Evolutionary conservation across 2,329 filamentous ascomycete genomes (phyloP), one percentile per base, ranked within the genome.

Genomic region (Colletotrichum simmondsii): DNA sequence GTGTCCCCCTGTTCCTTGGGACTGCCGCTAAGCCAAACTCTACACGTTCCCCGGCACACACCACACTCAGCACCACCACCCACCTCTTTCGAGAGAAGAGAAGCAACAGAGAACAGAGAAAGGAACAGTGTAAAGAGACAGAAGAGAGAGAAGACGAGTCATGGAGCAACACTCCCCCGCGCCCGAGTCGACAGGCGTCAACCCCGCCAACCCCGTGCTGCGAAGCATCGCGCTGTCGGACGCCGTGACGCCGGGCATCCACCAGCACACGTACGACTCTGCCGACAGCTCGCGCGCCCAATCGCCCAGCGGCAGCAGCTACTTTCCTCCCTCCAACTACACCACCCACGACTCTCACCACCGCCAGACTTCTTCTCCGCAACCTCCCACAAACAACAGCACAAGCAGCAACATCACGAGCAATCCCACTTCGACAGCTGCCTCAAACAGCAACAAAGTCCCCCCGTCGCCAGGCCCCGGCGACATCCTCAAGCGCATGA

Each of bases 401-500:
- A n/a, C n/a, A n/a, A n/a, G n/a, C n/a, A n/a, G 16, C 42, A 16
- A 65, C 66, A 49, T 46, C 62, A 56, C 46, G 52, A 53, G 42
- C 30, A 56, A 49, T 19, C 42, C 42, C 16, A 22, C 52, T 42
- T 12, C 52, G n/a, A 63, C 74, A 52, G 42, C 14, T 42, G 16
- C 60, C 58, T 49, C 74, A 77, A 64, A 52, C 59, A 35, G 11
- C 32, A 4, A 11, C 10, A 35, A 26, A 35, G 63, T 68, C 65
- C 69, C 62, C 5, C 64, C 53, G 49, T 61, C 65, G 49, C 64
- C 75, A 35, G 56, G 64, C 12, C 54, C 70, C 54, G 58, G 81
- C 30, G 84, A 86, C 49, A 83, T 85, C 49, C 77, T 87, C 65
- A 83, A 83, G 26, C 81, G 83, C 64, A 82, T 87, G 78, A 87